Evolutionary conservation across 1,139 yeast genomes (phyloP), one percentile per base, ranked within the genome.

Genomic region (Suhomyces choctaworum): DNA sequence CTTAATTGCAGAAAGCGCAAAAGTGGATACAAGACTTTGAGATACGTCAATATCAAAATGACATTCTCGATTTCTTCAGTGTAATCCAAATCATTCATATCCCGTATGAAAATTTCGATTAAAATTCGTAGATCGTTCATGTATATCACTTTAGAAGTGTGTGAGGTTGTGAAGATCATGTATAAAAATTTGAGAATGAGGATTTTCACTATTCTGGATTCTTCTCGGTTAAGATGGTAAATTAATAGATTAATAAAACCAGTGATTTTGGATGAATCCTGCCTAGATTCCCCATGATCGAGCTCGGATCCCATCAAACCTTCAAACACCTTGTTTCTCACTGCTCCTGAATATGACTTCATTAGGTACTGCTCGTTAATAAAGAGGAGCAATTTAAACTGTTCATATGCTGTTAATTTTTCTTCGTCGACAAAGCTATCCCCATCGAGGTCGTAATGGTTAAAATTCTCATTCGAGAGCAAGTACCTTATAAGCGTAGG

Each of bases 281-380:
- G 12, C 52, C 48, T 8, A 48, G 34, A 34, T 8, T 30, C 37
- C 14, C 32, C 15, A 14, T 34, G 25, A 15, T 20, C 28, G 13
- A 25, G 30, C 8, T 34, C 22, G 1, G 29, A 29, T n/a, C 37
- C 48, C 45, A 71, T 54, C 22, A 75, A 48, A 12, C 70, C 70
- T 26, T 71, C 70, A 50, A 76, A 71, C 3, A 78, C 80, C 39
- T 64, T 64, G 49, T 79, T 78, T 29, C 62, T 59, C 22, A 68
- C 51, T 10, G 58, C 37, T 20, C 39, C 36, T 7, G 61, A 51
- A 44, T 64, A 70, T 19, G 77, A 72, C 28, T 70, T 70, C 78
- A 87, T 82, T 76, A 89, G 76, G 55, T 78, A 89, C 55, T 89
- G 96, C 54, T 89, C 96, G 55, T 88, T 88, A 14, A 89, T 65